Evolutionary conservation across 208 protist species (phyloP), one percentile per base, ranked within the genome.

Genomic region (Leptomonas seymouri): DNA sequence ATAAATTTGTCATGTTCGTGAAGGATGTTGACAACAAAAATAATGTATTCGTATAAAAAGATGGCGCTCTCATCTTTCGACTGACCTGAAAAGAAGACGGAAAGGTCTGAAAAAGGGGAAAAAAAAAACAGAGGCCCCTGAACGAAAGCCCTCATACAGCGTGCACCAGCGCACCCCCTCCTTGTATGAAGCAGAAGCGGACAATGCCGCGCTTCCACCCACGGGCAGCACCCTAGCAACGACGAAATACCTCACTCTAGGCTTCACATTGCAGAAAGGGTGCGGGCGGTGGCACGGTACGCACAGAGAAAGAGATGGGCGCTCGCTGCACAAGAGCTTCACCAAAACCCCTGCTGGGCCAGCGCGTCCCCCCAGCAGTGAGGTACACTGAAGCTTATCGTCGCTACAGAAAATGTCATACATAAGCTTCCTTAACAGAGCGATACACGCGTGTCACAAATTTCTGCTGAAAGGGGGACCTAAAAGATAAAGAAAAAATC

Each of bases 401-500:
- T 56, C 27, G 23, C 8, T 28, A 53, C 12, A 41, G 44, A 48
- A 16, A n/a, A 5, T 48, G 44, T 48, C 12, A 16, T 21, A 48
- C 44, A 48, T 48, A 48, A 48, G 7, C 7, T 4, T 48, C 2
- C 20, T 6, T 4, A 48, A n/a, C 7, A 16, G 11, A n/a, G 3
- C 44, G 44, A n/a, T 48, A 16, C 44, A 48, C 18, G 44, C 3
- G 12, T 21, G 44, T n/a, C n/a, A n/a, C n/a, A n/a, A n/a, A n/a
- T n/a, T n/a, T n/a, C n/a, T n/a, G n/a, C n/a, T n/a, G n/a, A n/a
- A n/a, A n/a, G n/a, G n/a, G n/a, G n/a, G n/a, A n/a, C n/a, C n/a
- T 57, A 46, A 58, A 56, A 68, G 41, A 59, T 31, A 59, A 25
- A 59, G 16, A 48, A 12, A 7, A 51, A 48, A n/a, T 36, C 57